Base-by-base conservation (phyloP, 257 asterid genomes). In the Mentha longifolia region DNA sequence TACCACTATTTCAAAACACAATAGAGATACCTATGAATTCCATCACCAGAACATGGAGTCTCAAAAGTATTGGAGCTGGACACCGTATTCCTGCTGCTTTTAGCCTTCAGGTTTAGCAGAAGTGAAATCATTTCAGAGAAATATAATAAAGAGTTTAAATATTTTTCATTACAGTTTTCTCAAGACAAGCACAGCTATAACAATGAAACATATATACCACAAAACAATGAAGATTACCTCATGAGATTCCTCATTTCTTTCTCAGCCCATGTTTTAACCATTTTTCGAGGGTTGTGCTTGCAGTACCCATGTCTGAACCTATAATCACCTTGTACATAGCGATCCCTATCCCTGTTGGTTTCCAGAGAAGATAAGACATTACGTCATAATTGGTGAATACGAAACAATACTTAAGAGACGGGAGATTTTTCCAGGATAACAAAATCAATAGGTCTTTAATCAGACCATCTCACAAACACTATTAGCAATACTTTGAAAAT, bases 181-280 rank as follows among this genome's bases (percentile, higher is more conserved):
- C 8, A 35, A 3, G 25, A 39, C 12, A 3, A 75, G 41, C 65
- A 62, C 45, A 46, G 50, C 16, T 73, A 11, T 14, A 37, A 55
- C 9, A 49, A 15, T 25, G 6, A 41, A 42, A 43, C 31, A 73
- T 2, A 11, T 42, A 49, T 3, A 50, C 62, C 10, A 25, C 46
- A 14, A 65, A 41, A 59, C 17, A 50, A 37, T 62, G 39, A 62
- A 57, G 61, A 61, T 52, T 74, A 94, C 98, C 98, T 91, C 95
- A 91, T 85, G 39, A 91, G 97, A 88, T 94, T 94, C 80, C 98
- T 88, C 99, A 91, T 88, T 85, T 94, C 99, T 76, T 94, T 94
- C 85, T 94, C 98, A 70, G 99, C 97, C 99, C 98, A 94, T 31
- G 98, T 89, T 75, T 94, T 87, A 33, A 94, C 99, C 99, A 94